Evolutionary conservation across 208 protist species (phyloP), one percentile per base, ranked within the genome.

Genomic region (Leishmania amazonensis): DNA sequence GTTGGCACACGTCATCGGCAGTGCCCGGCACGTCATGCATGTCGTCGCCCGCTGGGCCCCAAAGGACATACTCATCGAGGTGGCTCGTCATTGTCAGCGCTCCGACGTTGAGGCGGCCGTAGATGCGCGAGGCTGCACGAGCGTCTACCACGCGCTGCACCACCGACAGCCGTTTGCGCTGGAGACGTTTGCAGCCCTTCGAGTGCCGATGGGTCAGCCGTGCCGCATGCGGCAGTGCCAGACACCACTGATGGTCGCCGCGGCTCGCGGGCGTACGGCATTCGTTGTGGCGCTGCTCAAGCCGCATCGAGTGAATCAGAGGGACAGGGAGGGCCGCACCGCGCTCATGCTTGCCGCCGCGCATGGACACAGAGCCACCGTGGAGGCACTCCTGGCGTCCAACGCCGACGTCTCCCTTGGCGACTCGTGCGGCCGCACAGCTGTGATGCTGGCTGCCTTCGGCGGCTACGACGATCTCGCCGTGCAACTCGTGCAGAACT

Each of bases 221-320:
- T 97, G 94, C 82, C 85, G 87, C 83, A 87, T 75, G 45, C 75
- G 78, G 28, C 81, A 85, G 38, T 74, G 75, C 35, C 94, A 93
- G 64, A 97, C 94, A 31, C 89, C 91, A 28, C 87, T 97, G 57
- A 95, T 96, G 92, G 85, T 95, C 68, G 91, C 92, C 45, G 86
- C 87, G 35, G 76, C 78, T 57, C 57, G 78, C 35, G 94, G 94
- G 9, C 60, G 84, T 64, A 58, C 89, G 70, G 58, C 60, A 8
- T 35, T 89, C 0, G 87, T 94, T 5, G 79, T 83, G n/a, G 54
- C 58, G 58, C 85, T 97, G 24, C 79, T 95, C 35, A 82, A 87
- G 72, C 81, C 84, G 68, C 74, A 80, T 21, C 88, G 81, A 7
- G 72, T 92, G 31, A 88, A 92, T 53, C 67, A 77, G 65, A 83